Conservation (phyloP, 2,329 filamentous ascomycete species). For the Knufia fluminis region DNA sequence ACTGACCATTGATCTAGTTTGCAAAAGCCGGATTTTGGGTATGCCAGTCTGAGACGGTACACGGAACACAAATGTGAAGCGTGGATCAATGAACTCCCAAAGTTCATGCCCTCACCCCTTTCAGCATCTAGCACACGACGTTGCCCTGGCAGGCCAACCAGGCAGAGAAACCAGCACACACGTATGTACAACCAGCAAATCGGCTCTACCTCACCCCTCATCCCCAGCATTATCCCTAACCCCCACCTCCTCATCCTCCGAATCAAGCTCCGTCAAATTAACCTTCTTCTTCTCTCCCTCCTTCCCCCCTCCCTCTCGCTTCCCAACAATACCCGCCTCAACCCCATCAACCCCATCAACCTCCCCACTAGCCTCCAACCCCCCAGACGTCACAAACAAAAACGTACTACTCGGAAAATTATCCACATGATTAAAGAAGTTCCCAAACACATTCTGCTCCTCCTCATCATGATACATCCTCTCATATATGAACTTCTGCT, state of each 20-base stretch:
- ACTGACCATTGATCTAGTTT: too few species aligned
- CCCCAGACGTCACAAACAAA: constrained; percentile 63
- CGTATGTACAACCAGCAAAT: too few species aligned
- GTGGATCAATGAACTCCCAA: too few species aligned
- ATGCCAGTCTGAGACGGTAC: too few species aligned
- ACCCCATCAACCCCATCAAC: constrained; percentile 7
- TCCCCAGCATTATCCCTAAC: constrained; percentile 21
- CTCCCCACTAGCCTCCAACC: constrained; percentile 50
- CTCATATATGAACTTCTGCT: constrained; percentile 83
- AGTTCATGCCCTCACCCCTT: too few species aligned
- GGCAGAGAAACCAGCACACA: too few species aligned
- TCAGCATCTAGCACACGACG: too few species aligned
- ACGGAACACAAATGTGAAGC: too few species aligned
- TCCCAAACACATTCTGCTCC: constrained; percentile 72
- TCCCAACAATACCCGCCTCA: not conserved
- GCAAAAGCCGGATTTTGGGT: too few species aligned
- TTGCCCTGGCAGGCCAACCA: too few species aligned
- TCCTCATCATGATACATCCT: constrained; percentile 87
- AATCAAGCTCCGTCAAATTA: constrained; percentile 10
- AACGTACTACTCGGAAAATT: constrained; percentile 64
- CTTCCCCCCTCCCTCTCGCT: not conserved
- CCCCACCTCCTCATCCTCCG: constrained; percentile 16
- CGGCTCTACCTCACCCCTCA: constrained; percentile 21
- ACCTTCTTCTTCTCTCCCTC: not conserved
- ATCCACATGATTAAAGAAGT: constrained; percentile 72